Conservation (phyloP, 306 rosid genomes). For the Alnus rubra region DNA sequence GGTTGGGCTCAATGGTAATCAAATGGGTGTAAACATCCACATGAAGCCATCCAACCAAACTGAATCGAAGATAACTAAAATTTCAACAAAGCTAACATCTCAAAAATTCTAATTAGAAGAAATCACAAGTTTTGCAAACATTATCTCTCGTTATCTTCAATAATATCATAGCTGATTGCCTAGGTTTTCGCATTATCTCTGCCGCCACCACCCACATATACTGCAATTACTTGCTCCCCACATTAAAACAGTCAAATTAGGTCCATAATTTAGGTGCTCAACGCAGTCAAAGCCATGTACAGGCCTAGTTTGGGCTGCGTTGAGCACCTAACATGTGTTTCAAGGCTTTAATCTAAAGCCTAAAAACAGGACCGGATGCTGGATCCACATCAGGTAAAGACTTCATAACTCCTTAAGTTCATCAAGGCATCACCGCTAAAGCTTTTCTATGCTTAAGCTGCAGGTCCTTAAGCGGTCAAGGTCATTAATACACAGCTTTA, state of each 20-base stretch:
- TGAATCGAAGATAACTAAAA: not conserved
- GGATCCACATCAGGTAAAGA: not conserved
- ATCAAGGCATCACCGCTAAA: not conserved
- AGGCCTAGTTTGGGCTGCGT: not conserved
- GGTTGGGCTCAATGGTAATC: not conserved
- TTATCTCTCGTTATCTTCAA: not conserved
- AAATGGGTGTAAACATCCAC: constrained; percentile 3
- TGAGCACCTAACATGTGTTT: not conserved
- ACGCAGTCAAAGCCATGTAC: not conserved
- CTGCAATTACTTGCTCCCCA: no score
- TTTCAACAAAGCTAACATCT: not conserved
- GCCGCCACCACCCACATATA: no score
- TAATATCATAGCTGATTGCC: no score
- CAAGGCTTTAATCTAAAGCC: not conserved
- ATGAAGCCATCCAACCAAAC: not conserved
- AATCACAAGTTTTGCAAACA: not conserved
- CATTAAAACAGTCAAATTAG: no score
- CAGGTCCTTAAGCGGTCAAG: not conserved
- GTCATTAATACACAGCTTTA: not conserved
- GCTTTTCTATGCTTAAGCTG: not conserved
- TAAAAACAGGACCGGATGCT: not conserved
- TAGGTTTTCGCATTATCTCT: no score
- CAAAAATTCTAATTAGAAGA: not conserved
- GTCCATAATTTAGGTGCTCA: not conserved
- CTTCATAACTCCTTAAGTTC: no score